A percentile compares a stretch with the other conserved stretches of the same genome.
Conservation (phyloP, 129 eudicot species). For the Deinandra increscens region DNA sequence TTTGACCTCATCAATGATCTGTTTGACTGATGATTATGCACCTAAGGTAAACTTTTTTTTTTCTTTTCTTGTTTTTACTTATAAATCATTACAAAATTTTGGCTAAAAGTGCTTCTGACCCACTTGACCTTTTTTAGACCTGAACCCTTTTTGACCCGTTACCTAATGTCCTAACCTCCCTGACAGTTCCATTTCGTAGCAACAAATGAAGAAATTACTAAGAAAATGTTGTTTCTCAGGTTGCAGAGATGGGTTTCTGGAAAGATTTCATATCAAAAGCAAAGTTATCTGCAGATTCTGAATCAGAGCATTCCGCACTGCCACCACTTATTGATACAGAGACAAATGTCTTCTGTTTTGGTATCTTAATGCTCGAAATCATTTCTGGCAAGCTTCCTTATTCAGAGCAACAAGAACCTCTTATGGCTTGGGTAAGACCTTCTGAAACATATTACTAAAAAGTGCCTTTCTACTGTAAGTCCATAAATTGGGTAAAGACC, state of each 20-base stretch:
- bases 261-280: constrained; percentile 44
- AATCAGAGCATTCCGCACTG: constrained; percentile 46
- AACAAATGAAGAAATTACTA: constrained; percentile 6
- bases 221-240: constrained; percentile 36
- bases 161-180: too few relatives aligned
- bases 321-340: constrained; percentile 54
- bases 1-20: constrained; percentile 49
- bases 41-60: constrained; percentile 59
- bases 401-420: constrained; percentile 48
- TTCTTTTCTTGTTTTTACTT: not conserved
- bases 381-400: constrained; percentile 70
- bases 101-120: not conserved
- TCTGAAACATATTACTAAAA: not conserved
- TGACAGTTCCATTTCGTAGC: too few relatives aligned
- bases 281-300: constrained; percentile 38
- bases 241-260: constrained; percentile 66
- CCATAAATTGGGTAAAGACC: too few relatives aligned
- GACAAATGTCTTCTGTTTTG: constrained; percentile 67
- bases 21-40: constrained; percentile 89
- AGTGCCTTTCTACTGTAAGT: not conserved
- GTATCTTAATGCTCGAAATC: constrained; percentile 72
- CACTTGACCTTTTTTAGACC: not conserved
- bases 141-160: too few relatives aligned
- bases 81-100: not conserved
- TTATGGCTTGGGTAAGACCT: constrained; percentile 58